These are phyloP conservation scores for Neonectria magnoliae DNA, from an alignment of 2,329 filamentous ascomycete species.

Conservation along the genomic window DNA sequence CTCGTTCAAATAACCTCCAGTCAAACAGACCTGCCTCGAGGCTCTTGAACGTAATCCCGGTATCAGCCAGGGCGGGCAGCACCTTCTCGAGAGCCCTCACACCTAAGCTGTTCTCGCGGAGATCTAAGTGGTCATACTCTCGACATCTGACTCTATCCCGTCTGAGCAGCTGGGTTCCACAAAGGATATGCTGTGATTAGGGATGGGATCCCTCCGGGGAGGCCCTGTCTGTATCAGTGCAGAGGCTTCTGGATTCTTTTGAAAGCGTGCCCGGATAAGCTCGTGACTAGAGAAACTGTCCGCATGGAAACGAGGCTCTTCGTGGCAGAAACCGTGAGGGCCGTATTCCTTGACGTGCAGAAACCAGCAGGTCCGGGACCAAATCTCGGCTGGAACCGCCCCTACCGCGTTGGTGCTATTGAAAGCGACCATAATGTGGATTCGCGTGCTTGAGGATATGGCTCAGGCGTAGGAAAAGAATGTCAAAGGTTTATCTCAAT, in stretches of 20 bases:
- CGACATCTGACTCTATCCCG: background rate
- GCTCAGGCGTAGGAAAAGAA: background rate
- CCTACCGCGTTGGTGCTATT: background rate
- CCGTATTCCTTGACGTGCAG: background rate
- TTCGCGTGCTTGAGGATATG: background rate
- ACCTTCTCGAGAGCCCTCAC: background rate
- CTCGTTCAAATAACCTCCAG: background rate
- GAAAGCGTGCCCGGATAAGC: background rate
- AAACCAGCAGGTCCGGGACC: background rate
- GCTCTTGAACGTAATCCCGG: background rate
- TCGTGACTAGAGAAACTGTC: background rate
- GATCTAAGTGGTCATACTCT: background rate
- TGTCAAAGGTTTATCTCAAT: background rate
- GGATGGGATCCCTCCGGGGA: background rate
- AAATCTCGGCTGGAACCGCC: background rate
- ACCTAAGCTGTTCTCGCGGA: background rate
- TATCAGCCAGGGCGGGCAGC: background rate
- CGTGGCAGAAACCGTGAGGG: background rate
- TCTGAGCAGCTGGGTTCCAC: background rate
- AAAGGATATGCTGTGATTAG: background rate
- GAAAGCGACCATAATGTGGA: background rate
- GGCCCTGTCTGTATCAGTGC: background rate
- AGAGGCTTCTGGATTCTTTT: background rate
- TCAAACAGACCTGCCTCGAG: background rate
- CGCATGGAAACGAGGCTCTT: background rate